A percentile compares a stretch with the other conserved stretches of the same genome.
These are phyloP conservation scores for Cystofilobasidium ferigula DNA, from an alignment of 768 basidiomycete genomes.

Conservation along the genomic window DNA sequence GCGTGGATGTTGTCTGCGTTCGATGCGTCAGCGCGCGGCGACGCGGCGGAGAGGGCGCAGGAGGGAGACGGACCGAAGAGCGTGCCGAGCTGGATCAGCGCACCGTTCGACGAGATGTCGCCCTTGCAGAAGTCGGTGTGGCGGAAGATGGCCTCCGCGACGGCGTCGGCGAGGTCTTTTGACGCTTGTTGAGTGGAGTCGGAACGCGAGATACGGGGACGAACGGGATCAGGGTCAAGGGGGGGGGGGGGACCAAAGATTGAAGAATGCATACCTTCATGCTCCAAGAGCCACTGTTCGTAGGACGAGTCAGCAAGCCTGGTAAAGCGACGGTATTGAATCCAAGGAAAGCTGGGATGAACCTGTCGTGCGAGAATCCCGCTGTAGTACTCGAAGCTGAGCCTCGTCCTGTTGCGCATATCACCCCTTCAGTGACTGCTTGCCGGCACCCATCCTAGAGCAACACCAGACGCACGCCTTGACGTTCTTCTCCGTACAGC, in stretches of 20 bases:
- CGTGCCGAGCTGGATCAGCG: slow-evolving; percentile 46
- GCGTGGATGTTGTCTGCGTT: slow-evolving; percentile 22
- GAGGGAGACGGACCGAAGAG: slow-evolving; percentile 20
- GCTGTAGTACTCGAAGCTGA: slow-evolving; percentile 51
- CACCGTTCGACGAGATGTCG: slow-evolving; percentile 47
- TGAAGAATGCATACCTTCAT: slow-evolving; percentile 36
- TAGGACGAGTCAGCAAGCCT: neutral
- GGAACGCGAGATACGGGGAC: neutral
- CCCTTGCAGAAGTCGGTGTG: slow-evolving; percentile 37
- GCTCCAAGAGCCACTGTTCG: slow-evolving; percentile 38
- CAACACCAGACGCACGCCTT: neutral
- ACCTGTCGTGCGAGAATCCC: slow-evolving; percentile 46
- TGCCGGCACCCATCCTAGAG: neutral
- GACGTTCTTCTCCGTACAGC: slow-evolving; percentile 38
- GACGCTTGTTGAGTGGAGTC: neutral
- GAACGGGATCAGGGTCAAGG: too few species aligned
- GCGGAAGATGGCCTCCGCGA: slow-evolving; percentile 46
- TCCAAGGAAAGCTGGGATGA: neutral
- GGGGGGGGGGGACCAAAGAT: neutral
- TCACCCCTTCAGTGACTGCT: too few species aligned
- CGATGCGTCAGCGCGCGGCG: neutral
- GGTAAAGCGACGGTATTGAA: neutral
- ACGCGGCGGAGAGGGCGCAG: neutral
- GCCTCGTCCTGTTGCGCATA: slow-evolving; percentile 42
- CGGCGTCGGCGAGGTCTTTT: slow-evolving; percentile 47